phyloP scores from a whole-genome alignment of 331 rosid genomes.

The Pyracantha coccinea region DNA sequence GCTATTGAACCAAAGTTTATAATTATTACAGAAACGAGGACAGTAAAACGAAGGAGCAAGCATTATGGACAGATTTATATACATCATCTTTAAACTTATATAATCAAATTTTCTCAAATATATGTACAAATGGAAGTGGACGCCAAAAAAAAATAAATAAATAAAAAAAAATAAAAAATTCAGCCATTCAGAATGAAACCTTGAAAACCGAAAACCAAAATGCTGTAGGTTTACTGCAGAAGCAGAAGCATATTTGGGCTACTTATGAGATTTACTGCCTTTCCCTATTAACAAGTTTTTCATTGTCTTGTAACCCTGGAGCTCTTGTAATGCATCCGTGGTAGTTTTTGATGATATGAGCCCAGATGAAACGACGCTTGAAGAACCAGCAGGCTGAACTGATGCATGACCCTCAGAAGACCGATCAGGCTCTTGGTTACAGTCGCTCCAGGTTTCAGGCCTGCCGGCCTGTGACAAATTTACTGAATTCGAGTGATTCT shows the following conservation, averaged over 20 bases:
- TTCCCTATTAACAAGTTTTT: slow-evolving; percentile 46
- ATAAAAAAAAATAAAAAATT: neutral
- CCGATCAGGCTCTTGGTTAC: slow-evolving; percentile 24
- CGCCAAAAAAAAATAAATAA: no score
- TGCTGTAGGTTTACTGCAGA: neutral
- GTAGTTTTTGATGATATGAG: slow-evolving; percentile 44
- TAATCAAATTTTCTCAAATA: neutral
- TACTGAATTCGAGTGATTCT: slow-evolving; percentile 38
- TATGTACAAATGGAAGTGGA: slow-evolving; percentile 3
- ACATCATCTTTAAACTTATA: neutral
- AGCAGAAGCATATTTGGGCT: slow-evolving; percentile 2
- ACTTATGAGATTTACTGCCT: slow-evolving; percentile 30
- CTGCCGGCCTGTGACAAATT: slow-evolving; percentile 17
- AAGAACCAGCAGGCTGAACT: slow-evolving; percentile 19
- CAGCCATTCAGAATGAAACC: neutral
- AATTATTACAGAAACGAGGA: no score
- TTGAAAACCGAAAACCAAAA: neutral
- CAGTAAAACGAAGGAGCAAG: neutral
- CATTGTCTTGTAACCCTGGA: slow-evolving; percentile 60
- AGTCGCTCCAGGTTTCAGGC: slow-evolving; percentile 27
- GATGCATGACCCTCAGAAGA: neutral
- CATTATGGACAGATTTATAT: neutral
- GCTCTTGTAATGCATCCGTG: slow-evolving; percentile 81
- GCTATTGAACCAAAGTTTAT: neutral
- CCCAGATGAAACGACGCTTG: slow-evolving; percentile 34